Conservation (phyloP, 768 basidiomycete species). For the Mycena maculata region DNA sequence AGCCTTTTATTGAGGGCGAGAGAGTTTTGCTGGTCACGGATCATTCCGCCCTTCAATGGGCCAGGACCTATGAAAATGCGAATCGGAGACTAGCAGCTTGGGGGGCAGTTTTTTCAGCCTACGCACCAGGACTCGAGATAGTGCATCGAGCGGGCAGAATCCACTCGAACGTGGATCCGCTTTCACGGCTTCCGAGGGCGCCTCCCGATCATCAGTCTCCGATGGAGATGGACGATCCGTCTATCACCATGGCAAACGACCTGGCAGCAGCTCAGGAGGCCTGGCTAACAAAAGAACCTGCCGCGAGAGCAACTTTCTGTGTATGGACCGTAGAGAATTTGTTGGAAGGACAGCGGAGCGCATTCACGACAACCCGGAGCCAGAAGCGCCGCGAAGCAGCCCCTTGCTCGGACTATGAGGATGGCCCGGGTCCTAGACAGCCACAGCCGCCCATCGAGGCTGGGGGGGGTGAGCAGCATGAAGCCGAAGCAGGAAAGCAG, state of each 20-base stretch:
- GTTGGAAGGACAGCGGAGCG: not conserved
- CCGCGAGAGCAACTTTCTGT: not conserved
- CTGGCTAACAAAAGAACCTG: not conserved
- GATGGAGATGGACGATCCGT: not conserved
- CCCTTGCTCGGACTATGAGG: too few relatives aligned
- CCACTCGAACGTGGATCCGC: conserved; percentile 37
- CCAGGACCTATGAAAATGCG: not conserved
- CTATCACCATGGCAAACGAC: not conserved
- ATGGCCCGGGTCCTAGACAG: too few relatives aligned
- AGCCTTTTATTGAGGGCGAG: too few relatives aligned
- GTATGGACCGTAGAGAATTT: not conserved
- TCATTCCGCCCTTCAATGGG: too few relatives aligned
- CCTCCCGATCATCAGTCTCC: not conserved
- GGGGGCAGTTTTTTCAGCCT: conserved; percentile 41
- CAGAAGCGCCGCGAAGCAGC: too few relatives aligned
- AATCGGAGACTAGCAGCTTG: conserved; percentile 31
- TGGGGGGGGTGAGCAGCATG: too few relatives aligned
- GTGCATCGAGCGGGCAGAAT: conserved; percentile 41
- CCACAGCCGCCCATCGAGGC: too few relatives aligned
- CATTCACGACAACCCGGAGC: not conserved
- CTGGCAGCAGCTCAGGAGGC: not conserved
- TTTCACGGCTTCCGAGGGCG: not conserved
- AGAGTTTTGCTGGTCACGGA: too few relatives aligned
- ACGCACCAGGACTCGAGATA: conserved; percentile 36
- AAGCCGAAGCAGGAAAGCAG: too few relatives aligned